These are phyloP conservation scores for Rhodotorula kratochvilovae DNA, from an alignment of 768 basidiomycete species.

Conservation along the genomic window DNA sequence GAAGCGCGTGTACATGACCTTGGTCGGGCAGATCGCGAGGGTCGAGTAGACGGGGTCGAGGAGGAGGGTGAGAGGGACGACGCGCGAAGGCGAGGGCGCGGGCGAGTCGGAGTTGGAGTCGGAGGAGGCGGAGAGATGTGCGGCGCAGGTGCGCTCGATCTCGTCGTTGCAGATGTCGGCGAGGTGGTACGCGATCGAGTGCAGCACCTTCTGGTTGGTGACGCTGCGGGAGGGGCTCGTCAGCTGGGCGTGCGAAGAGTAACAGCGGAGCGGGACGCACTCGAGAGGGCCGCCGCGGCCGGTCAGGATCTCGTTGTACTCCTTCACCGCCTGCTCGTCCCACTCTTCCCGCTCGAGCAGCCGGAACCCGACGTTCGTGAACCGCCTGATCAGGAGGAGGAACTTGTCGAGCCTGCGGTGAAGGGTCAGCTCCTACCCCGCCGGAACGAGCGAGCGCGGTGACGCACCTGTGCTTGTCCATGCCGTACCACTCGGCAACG, in stretches of 20 bases:
- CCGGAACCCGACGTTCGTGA: slow-evolving; percentile 77
- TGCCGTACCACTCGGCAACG: slow-evolving; percentile 86
- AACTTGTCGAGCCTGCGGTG: slow-evolving; percentile 92
- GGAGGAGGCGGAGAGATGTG: neutral
- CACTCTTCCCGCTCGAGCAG: slow-evolving; percentile 69
- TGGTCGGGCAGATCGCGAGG: slow-evolving; percentile 63
- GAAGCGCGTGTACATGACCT: slow-evolving; percentile 67
- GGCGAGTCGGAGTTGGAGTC: neutral
- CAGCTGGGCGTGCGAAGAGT: neutral
- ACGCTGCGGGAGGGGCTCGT: slow-evolving; percentile 49
- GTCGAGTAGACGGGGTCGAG: slow-evolving; percentile 68
- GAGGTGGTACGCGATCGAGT: slow-evolving; percentile 75
- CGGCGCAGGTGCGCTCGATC: slow-evolving; percentile 59
- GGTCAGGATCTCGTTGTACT: slow-evolving; percentile 67
- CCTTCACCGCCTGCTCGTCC: slow-evolving; percentile 56
- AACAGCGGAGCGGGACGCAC: slow-evolving; percentile 51
- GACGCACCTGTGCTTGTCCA: slow-evolving; percentile 78
- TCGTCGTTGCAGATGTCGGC: slow-evolving; percentile 87
- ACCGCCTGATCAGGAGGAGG: slow-evolving; percentile 87
- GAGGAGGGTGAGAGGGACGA: slow-evolving; percentile 55
- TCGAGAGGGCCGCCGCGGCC: slow-evolving; percentile 73
- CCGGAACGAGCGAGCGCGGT: neutral
- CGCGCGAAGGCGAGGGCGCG: slow-evolving; percentile 45
- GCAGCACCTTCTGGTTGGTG: slow-evolving; percentile 68
- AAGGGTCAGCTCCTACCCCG: neutral